Evolutionary conservation across 2,329 filamentous ascomycete species (phyloP).

Genomic region (Cladosporium phlei): DNA sequence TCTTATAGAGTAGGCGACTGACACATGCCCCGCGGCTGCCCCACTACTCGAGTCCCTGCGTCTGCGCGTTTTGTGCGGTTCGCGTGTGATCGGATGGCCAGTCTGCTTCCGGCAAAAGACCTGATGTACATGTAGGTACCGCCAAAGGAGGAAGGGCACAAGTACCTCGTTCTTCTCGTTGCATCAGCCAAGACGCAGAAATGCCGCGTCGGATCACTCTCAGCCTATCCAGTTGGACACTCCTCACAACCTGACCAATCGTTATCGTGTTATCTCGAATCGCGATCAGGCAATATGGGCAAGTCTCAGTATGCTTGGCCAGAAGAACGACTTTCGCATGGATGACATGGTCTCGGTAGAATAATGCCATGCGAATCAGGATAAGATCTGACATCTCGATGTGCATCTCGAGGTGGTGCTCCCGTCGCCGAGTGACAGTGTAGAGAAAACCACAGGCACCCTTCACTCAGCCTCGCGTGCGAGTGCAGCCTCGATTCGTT

Average conservation of each 20-base stretch:
- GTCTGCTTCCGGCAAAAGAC: constrained; percentile 8
- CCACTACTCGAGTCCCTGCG: background rate
- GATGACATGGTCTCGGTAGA: background rate
- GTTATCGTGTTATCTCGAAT: too few relatives aligned
- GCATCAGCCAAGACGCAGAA: constrained; percentile 11
- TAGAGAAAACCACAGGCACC: background rate
- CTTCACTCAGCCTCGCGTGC: constrained; percentile 11
- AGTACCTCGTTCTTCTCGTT: background rate
- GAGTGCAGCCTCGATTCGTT: constrained; percentile 18
- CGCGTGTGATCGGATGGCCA: background rate
- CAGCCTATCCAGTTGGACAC: too few relatives aligned
- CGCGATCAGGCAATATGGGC: background rate
- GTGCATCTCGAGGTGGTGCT: background rate
- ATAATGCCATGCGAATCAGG: too few relatives aligned
- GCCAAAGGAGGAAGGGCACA: too few relatives aligned
- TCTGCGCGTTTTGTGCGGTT: constrained; percentile 1
- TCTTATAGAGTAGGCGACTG: constrained; percentile 10
- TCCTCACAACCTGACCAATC: too few relatives aligned
- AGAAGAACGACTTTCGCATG: background rate
- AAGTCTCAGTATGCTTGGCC: constrained; percentile 3
- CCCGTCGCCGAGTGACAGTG: background rate
- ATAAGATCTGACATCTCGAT: background rate
- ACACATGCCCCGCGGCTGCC: too few relatives aligned
- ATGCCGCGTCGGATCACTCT: background rate
- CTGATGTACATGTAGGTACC: too few relatives aligned